Evolutionary conservation across 495 filamentous ascomycete genomes (phyloP).

Genomic region (Penicillium fimorum): DNA sequence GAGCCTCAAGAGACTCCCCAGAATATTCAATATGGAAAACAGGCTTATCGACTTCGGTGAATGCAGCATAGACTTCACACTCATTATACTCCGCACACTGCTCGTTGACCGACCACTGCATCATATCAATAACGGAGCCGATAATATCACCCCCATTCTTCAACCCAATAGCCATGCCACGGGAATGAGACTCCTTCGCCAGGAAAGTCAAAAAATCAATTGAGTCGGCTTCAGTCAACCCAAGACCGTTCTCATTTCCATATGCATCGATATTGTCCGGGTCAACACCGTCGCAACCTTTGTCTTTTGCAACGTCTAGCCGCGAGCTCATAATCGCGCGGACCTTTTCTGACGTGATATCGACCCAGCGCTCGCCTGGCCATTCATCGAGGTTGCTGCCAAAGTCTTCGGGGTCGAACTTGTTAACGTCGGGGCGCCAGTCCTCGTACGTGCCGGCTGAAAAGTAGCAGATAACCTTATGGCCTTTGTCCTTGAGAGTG

Average conservation of each 20-base stretch:
- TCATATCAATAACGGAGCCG: slow-evolving; percentile 49
- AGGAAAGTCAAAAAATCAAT: slow-evolving; percentile 60
- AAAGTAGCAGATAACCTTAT: slow-evolving; percentile 73
- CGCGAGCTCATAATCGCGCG: slow-evolving; percentile 58
- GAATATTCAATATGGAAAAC: slow-evolving; percentile 76
- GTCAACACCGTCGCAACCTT: slow-evolving; percentile 70
- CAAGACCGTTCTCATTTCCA: slow-evolving; percentile 54
- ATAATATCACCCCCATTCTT: slow-evolving; percentile 68
- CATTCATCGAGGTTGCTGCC: slow-evolving; percentile 61
- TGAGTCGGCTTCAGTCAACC: slow-evolving; percentile 53
- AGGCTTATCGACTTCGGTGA: slow-evolving; percentile 59
- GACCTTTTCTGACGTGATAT: slow-evolving; percentile 54
- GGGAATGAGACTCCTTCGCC: slow-evolving; percentile 47
- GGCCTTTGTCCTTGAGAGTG: slow-evolving; percentile 24
- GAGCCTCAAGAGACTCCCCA: slow-evolving; percentile 21
- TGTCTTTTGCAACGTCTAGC: slow-evolving; percentile 54
- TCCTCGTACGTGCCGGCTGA: slow-evolving; percentile 64
- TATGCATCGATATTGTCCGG: slow-evolving; percentile 73
- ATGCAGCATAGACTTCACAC: slow-evolving; percentile 56
- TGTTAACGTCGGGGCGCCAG: slow-evolving; percentile 53
- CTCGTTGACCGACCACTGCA: slow-evolving; percentile 72
- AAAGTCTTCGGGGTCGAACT: slow-evolving; percentile 53
- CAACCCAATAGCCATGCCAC: slow-evolving; percentile 58
- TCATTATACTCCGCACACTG: slow-evolving; percentile 63
- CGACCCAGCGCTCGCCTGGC: slow-evolving; percentile 66